These are phyloP conservation scores for Paecilomyces formosus DNA, from an alignment of 2,329 filamentous ascomycete species.

Conservation along the genomic window DNA sequence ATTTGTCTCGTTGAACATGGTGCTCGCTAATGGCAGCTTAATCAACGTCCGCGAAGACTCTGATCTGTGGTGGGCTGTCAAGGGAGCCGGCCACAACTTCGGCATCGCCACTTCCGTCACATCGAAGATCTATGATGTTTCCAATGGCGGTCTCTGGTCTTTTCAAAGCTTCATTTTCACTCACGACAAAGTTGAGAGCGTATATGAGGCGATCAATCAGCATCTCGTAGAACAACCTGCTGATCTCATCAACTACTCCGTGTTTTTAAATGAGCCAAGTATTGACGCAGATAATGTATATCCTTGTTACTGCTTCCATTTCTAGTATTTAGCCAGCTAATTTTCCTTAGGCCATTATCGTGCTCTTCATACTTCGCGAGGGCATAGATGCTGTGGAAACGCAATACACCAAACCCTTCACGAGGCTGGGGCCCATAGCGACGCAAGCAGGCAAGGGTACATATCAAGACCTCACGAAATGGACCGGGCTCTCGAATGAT, in stretches of 20 bases:
- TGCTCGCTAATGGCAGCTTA: conserved; percentile 44
- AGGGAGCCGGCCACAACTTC: conserved; percentile 53
- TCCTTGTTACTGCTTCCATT: not conserved
- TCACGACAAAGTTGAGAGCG: conserved; percentile 42
- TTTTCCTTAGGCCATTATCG: conserved; percentile 16
- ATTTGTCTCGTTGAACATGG: conserved; percentile 44
- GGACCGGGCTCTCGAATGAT: conserved; percentile 34
- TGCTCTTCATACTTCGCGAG: conserved; percentile 25
- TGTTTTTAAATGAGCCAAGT: conserved; percentile 17
- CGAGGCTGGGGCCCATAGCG: conserved; percentile 32
- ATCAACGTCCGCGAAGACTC: conserved; percentile 27
- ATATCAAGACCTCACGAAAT: conserved; percentile 40
- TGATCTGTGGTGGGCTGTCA: conserved; percentile 52
- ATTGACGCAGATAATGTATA: conserved; percentile 17
- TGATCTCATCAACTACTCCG: conserved; percentile 44
- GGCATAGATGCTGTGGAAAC: conserved; percentile 33
- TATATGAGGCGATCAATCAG: conserved; percentile 43
- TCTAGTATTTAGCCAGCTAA: not conserved
- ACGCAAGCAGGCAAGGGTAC: conserved; percentile 27
- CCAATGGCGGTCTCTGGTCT: conserved; percentile 24
- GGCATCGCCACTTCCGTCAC: conserved; percentile 47
- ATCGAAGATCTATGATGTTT: conserved; percentile 41
- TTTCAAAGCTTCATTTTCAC: conserved; percentile 39
- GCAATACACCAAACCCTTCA: conserved; percentile 38
- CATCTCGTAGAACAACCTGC: conserved; percentile 38